Percentiles rank a stretch among this genome's conserved stretches.
Conservation (phyloP, 805 yeast species). For the Candida tammaniensis region DNA sequence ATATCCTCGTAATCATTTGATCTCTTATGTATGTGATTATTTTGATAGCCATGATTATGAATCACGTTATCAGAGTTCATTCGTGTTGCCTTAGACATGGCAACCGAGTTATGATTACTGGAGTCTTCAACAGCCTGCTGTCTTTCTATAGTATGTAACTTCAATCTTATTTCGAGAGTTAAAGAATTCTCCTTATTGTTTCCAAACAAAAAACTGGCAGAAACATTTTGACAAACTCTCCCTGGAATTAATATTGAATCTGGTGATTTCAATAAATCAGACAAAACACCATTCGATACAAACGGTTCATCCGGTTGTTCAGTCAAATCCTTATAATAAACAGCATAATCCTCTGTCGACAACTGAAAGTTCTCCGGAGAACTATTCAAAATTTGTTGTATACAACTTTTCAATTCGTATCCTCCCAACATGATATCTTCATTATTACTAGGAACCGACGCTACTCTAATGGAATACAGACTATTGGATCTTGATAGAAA, state of each 20-base stretch:
- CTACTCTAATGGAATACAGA: conserved; percentile 35
- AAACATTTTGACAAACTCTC: conserved; percentile 57
- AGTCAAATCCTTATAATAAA: conserved; percentile 44
- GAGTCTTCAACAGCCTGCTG: background rate
- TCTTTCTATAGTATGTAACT: conserved; percentile 41
- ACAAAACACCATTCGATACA: conserved; percentile 40
- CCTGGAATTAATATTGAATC: conserved; percentile 40
- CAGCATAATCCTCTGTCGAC: conserved; percentile 40
- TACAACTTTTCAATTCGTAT: conserved; percentile 37
- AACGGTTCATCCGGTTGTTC: conserved; percentile 50
- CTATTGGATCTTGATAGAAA: conserved; percentile 38
- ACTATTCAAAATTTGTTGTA: conserved; percentile 33
- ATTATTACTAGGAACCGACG: conserved; percentile 31
- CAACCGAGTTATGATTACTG: background rate
- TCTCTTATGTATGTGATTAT: conserved; percentile 1
- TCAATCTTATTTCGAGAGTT: conserved; percentile 56
- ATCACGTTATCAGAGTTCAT: background rate
- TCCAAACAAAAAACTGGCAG: conserved; percentile 41
- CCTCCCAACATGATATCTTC: conserved; percentile 39
- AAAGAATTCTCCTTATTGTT: conserved; percentile 39
- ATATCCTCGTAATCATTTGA: conserved; percentile 5
- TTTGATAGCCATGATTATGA: too few species aligned
- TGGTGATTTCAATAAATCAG: conserved; percentile 25
- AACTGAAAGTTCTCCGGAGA: conserved; percentile 44
- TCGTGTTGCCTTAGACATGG: background rate